phyloP scores from a whole-genome alignment of 371 early-diverging fungal genomes.

The Umbelopsis sp. region DNA sequence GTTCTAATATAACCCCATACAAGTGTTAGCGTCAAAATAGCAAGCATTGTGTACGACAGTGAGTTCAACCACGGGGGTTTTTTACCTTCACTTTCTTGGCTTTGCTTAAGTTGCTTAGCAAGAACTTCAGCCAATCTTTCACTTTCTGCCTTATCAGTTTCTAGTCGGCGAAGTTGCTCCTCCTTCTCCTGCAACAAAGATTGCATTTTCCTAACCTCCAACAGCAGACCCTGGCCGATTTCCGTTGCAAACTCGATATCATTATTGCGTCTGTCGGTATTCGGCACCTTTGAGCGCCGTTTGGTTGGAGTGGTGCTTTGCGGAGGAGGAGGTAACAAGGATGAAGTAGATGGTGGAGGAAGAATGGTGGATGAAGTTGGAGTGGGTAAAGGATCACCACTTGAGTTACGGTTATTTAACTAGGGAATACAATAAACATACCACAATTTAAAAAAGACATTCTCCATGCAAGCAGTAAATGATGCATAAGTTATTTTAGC shows the following conservation, averaged over 20 bases:
- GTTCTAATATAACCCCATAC: slow-evolving; percentile 38
- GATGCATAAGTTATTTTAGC: not conserved
- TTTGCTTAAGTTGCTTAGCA: slow-evolving; percentile 61
- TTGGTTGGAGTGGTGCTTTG: slow-evolving; percentile 55
- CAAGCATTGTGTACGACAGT: slow-evolving; percentile 8
- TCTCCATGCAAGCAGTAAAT: not conserved
- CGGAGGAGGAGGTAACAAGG: slow-evolving; percentile 48
- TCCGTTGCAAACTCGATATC: slow-evolving; percentile 62
- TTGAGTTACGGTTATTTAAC: slow-evolving; percentile 37
- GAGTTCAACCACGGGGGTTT: not conserved
- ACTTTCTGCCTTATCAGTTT: slow-evolving; percentile 66
- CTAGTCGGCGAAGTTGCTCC: slow-evolving; percentile 62
- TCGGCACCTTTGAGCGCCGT: slow-evolving; percentile 55
- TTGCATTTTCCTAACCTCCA: slow-evolving; percentile 59
- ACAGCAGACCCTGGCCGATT: slow-evolving; percentile 57
- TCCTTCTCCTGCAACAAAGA: slow-evolving; percentile 64
- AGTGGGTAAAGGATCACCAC: slow-evolving; percentile 49
- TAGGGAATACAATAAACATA: not conserved
- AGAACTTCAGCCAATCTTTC: slow-evolving; percentile 67
- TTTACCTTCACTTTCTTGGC: slow-evolving; percentile 67
- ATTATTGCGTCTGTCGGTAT: slow-evolving; percentile 49
- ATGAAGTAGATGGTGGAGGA: slow-evolving; percentile 30
- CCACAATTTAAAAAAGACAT: not conserved
- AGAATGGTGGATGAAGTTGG: slow-evolving; percentile 46
- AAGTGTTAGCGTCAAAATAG: not conserved